Conservation (phyloP, 768 basidiomycete species). For the Mycena crocata region DNA sequence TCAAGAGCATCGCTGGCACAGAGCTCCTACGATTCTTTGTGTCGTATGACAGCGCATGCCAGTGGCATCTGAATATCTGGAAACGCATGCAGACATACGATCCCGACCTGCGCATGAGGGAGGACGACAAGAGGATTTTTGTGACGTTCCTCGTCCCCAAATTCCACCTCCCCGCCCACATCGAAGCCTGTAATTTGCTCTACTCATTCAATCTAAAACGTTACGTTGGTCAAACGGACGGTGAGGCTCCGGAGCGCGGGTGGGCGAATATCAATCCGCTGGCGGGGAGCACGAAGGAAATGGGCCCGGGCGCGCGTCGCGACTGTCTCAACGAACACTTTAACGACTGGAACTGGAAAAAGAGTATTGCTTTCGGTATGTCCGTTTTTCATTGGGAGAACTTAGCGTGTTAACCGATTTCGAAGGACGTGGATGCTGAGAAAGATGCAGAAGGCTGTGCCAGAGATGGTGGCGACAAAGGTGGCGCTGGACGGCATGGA, state of each 20-base stretch:
- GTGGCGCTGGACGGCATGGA: neutral
- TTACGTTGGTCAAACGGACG: neutral
- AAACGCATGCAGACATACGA: too few relatives aligned
- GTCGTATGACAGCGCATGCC: too few relatives aligned
- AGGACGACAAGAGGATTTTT: too few relatives aligned
- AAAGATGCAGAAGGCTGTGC: neutral
- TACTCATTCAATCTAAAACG: neutral
- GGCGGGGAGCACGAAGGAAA: neutral
- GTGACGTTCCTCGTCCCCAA: conserved; percentile 9
- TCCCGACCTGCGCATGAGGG: too few relatives aligned
- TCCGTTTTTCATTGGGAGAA: too few relatives aligned
- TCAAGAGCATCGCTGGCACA: too few relatives aligned
- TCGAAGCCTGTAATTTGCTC: neutral
- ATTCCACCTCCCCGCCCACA: neutral
- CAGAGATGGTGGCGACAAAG: neutral
- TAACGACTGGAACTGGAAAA: conserved; percentile 3
- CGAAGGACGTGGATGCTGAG: too few relatives aligned
- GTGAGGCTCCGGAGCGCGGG: neutral
- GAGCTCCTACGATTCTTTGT: too few relatives aligned
- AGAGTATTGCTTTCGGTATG: neutral
- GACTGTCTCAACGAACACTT: neutral
- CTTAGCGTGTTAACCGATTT: too few relatives aligned
- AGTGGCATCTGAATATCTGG: too few relatives aligned
- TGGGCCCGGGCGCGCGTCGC: neutral
- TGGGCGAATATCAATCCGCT: neutral